phyloP scores from a whole-genome alignment of 1,139 yeast genomes.

The Pichia sp. region DNA sequence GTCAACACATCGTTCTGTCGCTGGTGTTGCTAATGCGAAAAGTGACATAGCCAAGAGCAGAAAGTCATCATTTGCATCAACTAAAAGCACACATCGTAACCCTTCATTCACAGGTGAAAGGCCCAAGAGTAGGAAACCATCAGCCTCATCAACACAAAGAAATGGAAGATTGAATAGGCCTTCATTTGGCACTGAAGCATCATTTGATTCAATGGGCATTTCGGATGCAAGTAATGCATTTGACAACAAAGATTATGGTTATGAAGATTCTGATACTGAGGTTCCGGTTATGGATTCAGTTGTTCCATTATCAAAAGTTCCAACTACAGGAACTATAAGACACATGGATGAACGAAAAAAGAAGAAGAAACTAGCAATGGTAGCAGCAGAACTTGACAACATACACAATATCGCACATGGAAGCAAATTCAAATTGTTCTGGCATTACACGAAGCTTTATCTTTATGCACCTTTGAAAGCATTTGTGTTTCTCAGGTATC shows the following conservation, averaged over 20 bases:
- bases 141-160: neutral
- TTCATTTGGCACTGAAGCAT: too few species aligned
- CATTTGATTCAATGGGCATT: too few species aligned
- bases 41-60: neutral
- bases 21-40: neutral
- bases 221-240: neutral
- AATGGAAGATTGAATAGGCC: too few species aligned
- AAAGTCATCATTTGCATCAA: neutral
- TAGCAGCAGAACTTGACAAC: conserved; percentile 24
- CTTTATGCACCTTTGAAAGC: conserved; percentile 43
- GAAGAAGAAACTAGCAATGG: conserved; percentile 18
- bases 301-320: conserved; percentile 28
- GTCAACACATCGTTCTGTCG: conserved; percentile 20
- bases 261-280: conserved; percentile 17
- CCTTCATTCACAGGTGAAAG: conserved; percentile 2
- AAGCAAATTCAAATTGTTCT: conserved; percentile 15
- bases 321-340: conserved; percentile 23
- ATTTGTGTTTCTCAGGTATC: conserved; percentile 49
- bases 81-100: conserved; percentile 2
- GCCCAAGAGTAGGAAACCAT: neutral
- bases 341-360: conserved; percentile 22
- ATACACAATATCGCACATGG: conserved; percentile 15
- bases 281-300: conserved; percentile 24
- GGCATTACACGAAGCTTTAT: conserved; percentile 32
- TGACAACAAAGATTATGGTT: conserved; percentile 4